These are phyloP conservation scores for Pholiota molesta DNA, from an alignment of 768 basidiomycete genomes.

Conservation along the genomic window DNA sequence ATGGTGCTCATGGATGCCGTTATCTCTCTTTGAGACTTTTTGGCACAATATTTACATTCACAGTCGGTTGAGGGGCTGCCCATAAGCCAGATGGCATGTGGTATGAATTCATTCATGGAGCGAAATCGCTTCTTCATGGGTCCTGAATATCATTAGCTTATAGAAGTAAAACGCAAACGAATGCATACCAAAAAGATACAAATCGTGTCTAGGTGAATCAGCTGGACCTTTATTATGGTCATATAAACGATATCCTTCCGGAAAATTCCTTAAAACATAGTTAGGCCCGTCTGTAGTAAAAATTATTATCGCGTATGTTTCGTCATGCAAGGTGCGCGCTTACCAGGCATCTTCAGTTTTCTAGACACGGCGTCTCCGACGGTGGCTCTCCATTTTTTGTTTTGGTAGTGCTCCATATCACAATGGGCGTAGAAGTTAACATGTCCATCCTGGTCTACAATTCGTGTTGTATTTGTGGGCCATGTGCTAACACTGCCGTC, in stretches of 20 bases:
- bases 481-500: constrained; percentile 60
- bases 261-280: constrained; percentile 69
- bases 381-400: constrained; percentile 59
- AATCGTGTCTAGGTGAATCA: constrained; percentile 60
- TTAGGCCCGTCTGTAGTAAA: constrained; percentile 44
- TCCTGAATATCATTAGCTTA: constrained; percentile 32
- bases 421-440: constrained; percentile 75
- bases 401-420: constrained; percentile 48
- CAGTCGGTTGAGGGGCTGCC: constrained; percentile 58
- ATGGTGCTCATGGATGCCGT: constrained; percentile 53
- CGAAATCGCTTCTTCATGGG: constrained; percentile 60
- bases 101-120: constrained; percentile 83
- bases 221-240: constrained; percentile 74
- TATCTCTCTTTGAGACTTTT: constrained; percentile 69
- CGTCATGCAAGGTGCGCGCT: constrained; percentile 19
- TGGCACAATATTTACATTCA: constrained; percentile 77
- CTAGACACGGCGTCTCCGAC: constrained; percentile 45
- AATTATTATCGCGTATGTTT: neutral
- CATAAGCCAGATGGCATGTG: constrained; percentile 82
- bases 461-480: constrained; percentile 58
- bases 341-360: constrained; percentile 53
- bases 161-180: neutral
- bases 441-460: constrained; percentile 59
- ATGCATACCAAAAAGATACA: constrained; percentile 72
- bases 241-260: constrained; percentile 68